A percentile compares a stretch with the other conserved stretches of the same genome.
Evolutionary conservation across 371 early-diverging fungal genomes (phyloP).

Genomic region (Mortierella sp.): DNA sequence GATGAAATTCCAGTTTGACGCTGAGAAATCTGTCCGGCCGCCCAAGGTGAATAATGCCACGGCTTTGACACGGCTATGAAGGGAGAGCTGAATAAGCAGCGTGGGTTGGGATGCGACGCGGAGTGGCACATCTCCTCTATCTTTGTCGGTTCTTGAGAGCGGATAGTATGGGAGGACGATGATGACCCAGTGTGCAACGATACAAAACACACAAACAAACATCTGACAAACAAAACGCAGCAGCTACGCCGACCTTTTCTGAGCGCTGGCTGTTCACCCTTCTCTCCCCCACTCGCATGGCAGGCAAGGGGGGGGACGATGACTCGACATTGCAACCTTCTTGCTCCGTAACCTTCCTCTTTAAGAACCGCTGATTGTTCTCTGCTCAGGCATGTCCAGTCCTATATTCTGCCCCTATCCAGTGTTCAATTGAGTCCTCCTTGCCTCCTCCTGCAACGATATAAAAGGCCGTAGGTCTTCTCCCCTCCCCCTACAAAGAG

Average conservation of each 20-base stretch:
- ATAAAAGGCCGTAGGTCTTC: constrained; percentile 16
- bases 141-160: no score
- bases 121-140: no score
- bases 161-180: no score
- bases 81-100: no score
- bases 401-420: neutral
- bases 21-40: no score
- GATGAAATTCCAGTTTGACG: no score
- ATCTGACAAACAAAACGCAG: constrained; percentile 4
- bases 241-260: neutral
- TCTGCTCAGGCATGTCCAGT: no score
- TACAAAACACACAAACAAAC: neutral
- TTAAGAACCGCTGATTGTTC: neutral
- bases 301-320: constrained; percentile 2
- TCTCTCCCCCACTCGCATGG: neutral
- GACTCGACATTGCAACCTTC: constrained; percentile 18
- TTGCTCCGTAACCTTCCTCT: constrained; percentile 9
- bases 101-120: no score
- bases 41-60: no score
- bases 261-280: constrained; percentile 1
- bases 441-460: neutral
- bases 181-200: neutral
- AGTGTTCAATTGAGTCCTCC: neutral
- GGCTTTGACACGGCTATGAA: no score
- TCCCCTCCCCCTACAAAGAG: neutral